Base-by-base conservation (phyloP, 225 moss, liverwort and hornwort genomes). In the Physcomitrium patens region DNA sequence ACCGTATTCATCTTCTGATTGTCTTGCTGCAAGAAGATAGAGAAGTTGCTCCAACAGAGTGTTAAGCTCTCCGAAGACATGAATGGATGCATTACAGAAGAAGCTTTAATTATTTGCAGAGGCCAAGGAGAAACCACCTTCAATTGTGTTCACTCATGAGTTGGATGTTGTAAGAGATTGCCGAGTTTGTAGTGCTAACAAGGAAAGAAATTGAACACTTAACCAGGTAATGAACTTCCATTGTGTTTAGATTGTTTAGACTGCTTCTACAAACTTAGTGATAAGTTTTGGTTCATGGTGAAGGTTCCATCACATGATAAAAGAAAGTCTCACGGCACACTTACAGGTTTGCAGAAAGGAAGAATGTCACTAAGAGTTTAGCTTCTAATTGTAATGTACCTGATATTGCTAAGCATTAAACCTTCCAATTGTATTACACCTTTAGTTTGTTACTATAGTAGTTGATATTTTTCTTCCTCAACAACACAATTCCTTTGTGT, bases 141-240 rank as follows among this genome's bases (percentile, higher is more conserved):
- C 92, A 12, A 92, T 96, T 75, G 92, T 94, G 24, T 96, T 96
- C 63, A 94, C 94, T 65, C 94, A 96, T 85, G 96, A 96, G 67
- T 75, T 96, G 56, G 96, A 96, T 76, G 96, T 94, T 24, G 94
- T 94, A 8, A 94, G 96, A 68, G 96, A 94, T 74, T 87, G 88
- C 28, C 92, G 96, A n/a, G 96, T 94, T 17, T 85, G 94, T 51
- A 96, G 96, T 69, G 89, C 91, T 69, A 96, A 94, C n/a, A 94
- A 96, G 74, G 94, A 94, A 78, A 86, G 96, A 77, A 94, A 96
- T 77, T 94, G 94, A 82, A 96, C 96, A 10, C 80, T 96, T 62
- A 96, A 94, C 79, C 96, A 91, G 82, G 86, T 89, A 74, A 65
- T 27, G 27, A 63, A 46, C 60, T 47, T 24, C 55, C 44, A 50